Percentiles rank a stretch among this genome's conserved stretches.
phyloP scores from a whole-genome alignment of 345 rosid species.

The Iberis pinnata region DNA sequence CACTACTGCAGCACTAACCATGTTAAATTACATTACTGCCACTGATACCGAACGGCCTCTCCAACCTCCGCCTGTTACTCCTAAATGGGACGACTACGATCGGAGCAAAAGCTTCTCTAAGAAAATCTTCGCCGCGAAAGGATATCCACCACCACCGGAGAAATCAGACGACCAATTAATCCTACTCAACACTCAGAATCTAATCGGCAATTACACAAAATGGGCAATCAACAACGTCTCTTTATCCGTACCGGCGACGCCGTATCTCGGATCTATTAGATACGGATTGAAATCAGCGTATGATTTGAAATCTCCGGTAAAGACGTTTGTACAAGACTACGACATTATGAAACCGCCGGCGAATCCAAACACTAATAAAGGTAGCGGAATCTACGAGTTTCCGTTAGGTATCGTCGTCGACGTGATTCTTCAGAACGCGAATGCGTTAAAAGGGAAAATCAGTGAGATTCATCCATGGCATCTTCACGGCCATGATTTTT shows the following conservation, averaged over 20 bases:
- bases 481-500: conserved; percentile 77
- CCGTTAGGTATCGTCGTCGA: conserved; percentile 43
- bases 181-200: conserved; percentile 71
- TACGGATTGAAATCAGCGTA: conserved; percentile 32
- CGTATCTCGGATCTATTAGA: conserved; percentile 61
- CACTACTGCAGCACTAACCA: conserved; percentile 51
- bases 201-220: conserved; percentile 30
- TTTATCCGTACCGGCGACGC: conserved; percentile 48
- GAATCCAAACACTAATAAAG: conserved; percentile 42
- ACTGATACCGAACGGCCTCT: conserved; percentile 33
- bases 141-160: conserved; percentile 39
- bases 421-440: conserved; percentile 68
- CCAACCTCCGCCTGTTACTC: conserved; percentile 47
- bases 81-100: conserved; percentile 50
- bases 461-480: conserved; percentile 91
- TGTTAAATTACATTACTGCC: conserved; percentile 40
- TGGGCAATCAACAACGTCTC: conserved; percentile 80
- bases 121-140: conserved; percentile 33
- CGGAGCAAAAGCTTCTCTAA: conserved; percentile 44
- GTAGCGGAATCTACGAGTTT: conserved; percentile 46
- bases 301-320: conserved; percentile 38
- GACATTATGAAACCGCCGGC: conserved; percentile 43
- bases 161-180: conserved; percentile 32
- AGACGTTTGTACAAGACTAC: conserved; percentile 20
- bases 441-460: conserved; percentile 22